Evolutionary conservation across 768 basidiomycete species (phyloP).

Genomic region (Tricholoma sp.): DNA sequence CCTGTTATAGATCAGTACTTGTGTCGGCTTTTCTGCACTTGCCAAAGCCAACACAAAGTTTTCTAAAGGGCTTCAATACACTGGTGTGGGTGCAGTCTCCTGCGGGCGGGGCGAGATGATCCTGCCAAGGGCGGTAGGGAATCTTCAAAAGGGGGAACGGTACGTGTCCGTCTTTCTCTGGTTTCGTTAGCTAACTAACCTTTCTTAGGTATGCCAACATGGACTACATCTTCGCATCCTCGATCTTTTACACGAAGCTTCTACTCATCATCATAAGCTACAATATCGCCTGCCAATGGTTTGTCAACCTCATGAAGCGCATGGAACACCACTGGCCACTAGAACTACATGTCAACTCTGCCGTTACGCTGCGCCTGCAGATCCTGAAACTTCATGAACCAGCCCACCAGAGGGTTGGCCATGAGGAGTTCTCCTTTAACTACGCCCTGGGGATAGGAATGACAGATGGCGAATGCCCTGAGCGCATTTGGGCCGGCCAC

Average conservation of each 20-base stretch:
- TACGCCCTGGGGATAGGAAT: background rate
- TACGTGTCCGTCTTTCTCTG: background rate
- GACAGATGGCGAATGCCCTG: no score
- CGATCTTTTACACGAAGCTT: background rate
- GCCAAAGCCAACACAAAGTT: conserved; percentile 18
- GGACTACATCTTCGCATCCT: conserved; percentile 19
- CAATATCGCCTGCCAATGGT: conserved; percentile 9
- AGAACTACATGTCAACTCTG: background rate
- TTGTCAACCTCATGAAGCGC: conserved; percentile 6
- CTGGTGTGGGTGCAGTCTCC: conserved; percentile 18
- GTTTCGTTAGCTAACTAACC: background rate
- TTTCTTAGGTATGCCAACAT: conserved; percentile 21
- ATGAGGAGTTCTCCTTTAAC: background rate
- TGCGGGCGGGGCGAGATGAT: conserved; percentile 22
- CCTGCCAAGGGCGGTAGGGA: background rate
- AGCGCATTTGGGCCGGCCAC: no score
- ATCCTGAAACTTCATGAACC: background rate
- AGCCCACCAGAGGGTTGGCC: background rate
- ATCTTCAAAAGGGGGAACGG: background rate
- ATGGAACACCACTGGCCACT: background rate
- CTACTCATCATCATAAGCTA: conserved; percentile 17
- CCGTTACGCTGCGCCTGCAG: background rate
- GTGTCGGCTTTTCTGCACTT: conserved; percentile 21
- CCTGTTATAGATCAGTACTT: no score
- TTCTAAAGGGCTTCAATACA: conserved; percentile 16